phyloP scores from a whole-genome alignment of 2,329 filamentous ascomycete species.

The Calonectria pseudoreteaudii region DNA sequence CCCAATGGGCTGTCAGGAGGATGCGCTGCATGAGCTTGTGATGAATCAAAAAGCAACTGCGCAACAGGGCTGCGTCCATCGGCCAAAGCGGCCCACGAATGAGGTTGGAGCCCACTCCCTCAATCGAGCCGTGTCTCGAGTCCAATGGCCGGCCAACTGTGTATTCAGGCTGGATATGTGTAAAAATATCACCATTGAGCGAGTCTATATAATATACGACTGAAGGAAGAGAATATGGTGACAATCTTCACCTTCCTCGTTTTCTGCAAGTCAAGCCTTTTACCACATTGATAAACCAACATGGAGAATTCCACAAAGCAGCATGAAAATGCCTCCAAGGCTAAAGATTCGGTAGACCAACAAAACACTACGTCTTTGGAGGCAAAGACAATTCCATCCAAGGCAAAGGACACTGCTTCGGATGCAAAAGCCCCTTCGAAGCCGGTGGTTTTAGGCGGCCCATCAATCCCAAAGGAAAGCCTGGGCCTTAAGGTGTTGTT shows the following conservation, averaged over 20 bases:
- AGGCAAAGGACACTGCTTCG: too few species aligned
- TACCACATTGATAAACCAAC: not conserved
- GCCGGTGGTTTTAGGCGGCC: not conserved
- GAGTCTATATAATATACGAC: not conserved
- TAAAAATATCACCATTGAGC: not conserved
- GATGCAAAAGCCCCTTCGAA: not conserved
- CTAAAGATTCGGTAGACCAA: not conserved
- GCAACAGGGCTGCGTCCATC: not conserved
- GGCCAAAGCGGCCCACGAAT: not conserved
- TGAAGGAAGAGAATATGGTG: not conserved
- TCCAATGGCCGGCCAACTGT: not conserved
- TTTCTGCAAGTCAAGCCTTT: not conserved
- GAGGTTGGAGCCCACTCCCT: not conserved
- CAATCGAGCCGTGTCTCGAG: not conserved
- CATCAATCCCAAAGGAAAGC: not conserved
- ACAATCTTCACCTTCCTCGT: not conserved
- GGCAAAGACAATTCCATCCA: not conserved
- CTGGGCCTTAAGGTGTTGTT: slow-evolving; percentile 15
- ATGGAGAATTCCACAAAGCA: not conserved
- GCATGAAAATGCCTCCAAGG: not conserved
- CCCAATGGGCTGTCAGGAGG: not conserved
- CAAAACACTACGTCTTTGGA: not conserved
- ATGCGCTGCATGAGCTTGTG: not conserved
- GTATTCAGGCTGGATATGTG: not conserved
- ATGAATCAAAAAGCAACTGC: not conserved